phyloP scores from a whole-genome alignment of 2,329 filamentous ascomycete species.

The Sporothrix luriei region DNA sequence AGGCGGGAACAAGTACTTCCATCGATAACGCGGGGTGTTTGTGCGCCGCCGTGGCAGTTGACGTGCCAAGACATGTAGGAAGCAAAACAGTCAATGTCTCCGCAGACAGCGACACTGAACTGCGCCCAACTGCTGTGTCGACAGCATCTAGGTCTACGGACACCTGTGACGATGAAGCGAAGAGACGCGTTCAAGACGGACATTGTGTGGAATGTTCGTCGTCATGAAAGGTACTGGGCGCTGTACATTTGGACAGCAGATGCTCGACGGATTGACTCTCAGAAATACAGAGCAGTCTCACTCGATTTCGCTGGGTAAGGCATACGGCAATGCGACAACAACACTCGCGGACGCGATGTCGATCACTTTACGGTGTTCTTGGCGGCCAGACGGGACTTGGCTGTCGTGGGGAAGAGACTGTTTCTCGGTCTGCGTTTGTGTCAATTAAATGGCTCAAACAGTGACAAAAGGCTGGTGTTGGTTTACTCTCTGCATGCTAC shows the following conservation, averaged over 20 bases:
- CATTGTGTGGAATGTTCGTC: background rate
- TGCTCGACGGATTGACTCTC: too few species aligned
- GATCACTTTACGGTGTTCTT: background rate
- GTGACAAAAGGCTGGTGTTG: background rate
- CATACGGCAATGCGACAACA: background rate
- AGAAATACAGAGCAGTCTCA: background rate
- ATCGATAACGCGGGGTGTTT: conserved; percentile 10
- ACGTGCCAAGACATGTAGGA: background rate
- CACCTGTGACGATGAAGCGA: background rate
- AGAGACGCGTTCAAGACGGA: conserved; percentile 3
- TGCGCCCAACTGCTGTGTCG: background rate
- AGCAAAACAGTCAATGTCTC: background rate
- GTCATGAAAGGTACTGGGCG: background rate
- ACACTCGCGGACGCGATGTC: background rate
- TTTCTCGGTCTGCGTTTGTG: background rate
- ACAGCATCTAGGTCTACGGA: background rate
- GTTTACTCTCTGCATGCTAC: background rate
- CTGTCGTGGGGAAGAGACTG: background rate
- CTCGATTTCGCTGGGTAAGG: background rate
- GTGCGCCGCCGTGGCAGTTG: background rate
- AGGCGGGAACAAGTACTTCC: background rate
- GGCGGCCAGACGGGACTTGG: conserved; percentile 4
- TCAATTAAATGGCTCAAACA: too few species aligned
- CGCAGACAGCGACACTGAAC: background rate
- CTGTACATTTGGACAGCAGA: too few species aligned